Evolutionary conservation across 2,329 filamentous ascomycete genomes (phyloP).

Genomic region (Venturia asperata): DNA sequence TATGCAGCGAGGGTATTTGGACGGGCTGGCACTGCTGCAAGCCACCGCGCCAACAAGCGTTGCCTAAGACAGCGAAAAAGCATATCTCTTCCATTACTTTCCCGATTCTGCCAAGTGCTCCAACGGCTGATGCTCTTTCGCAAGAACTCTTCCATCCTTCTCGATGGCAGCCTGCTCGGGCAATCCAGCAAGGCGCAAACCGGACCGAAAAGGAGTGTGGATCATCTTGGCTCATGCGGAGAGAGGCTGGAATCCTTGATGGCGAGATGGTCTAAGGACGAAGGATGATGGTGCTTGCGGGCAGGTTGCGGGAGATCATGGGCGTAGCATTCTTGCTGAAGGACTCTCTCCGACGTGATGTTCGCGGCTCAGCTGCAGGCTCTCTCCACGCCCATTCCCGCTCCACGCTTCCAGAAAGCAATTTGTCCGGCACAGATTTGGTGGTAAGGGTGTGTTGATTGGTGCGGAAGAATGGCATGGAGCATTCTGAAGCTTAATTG

Average conservation of each 20-base stretch:
- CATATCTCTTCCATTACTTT: background rate
- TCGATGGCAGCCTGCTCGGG: background rate
- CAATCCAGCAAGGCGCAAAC: background rate
- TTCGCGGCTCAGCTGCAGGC: background rate
- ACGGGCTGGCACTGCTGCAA: constrained; percentile 1
- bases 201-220: background rate
- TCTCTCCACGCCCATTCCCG: background rate
- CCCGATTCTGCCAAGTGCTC: background rate
- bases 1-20: background rate
- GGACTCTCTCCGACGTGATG: background rate
- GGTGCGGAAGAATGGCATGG: constrained; percentile 5
- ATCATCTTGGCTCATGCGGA: background rate
- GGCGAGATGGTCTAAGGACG: background rate
- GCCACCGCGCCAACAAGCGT: background rate
- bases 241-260: background rate
- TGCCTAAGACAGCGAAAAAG: background rate
- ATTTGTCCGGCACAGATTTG: background rate
- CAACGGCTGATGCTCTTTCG: background rate
- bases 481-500: background rate
- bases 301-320: background rate
- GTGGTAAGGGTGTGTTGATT: background rate
- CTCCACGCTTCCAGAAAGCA: background rate
- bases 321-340: background rate
- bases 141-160: background rate
- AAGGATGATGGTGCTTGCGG: background rate